Evolutionary conservation across 169 alveolate species (phyloP), one percentile per base, ranked within the genome.

Genomic region (Plasmodium knowlesi): DNA sequence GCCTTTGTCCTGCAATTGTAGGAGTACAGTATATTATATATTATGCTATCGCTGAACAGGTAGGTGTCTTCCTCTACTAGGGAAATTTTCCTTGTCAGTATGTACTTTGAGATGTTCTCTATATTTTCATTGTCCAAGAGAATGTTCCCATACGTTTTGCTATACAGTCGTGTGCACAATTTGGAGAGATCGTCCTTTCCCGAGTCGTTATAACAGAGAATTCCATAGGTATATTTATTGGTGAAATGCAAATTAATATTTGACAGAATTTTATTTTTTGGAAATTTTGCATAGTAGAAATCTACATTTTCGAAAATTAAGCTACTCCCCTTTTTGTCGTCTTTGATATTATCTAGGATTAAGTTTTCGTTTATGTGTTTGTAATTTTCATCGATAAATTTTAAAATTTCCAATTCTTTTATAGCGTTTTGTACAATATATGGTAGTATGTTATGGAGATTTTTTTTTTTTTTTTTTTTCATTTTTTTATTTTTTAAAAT

Each of bases 261-360:
- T 85, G 93, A 85, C 54, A 85, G 74, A 74, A 85, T 85, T 85
- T 85, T 85, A 76, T 85, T 85, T 34, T 85, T 85, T n/a, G 93
- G 93, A 73, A 74, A 85, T 85, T 85, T 74, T 53, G 84, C 93
- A 85, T 74, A 74, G 81, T 85, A 85, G 70, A 74, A 85, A 76
- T 85, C 93, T 10, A 85, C 93, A 76, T 85, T 85, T 85, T 85
- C 85, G 70, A 85, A 85, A 34, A 78, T 76, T 74, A 85, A 43
- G 41, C 72, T 85, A 32, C 93, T 85, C 61, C 93, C 93, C 22
- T 76, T 85, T 85, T 85, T 53, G 32, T 73, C 85, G 79, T 50
- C 93, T 53, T 85, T 74, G 37, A 85, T n/a, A 76, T 74, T 85
- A 76, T 85, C 85, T 22, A 85, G 37, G n/a, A 85, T 85, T 85